These are phyloP conservation scores for Elaeis oleifera DNA, from an alignment of 202 grass and related monocot species.

Conservation along the genomic window DNA sequence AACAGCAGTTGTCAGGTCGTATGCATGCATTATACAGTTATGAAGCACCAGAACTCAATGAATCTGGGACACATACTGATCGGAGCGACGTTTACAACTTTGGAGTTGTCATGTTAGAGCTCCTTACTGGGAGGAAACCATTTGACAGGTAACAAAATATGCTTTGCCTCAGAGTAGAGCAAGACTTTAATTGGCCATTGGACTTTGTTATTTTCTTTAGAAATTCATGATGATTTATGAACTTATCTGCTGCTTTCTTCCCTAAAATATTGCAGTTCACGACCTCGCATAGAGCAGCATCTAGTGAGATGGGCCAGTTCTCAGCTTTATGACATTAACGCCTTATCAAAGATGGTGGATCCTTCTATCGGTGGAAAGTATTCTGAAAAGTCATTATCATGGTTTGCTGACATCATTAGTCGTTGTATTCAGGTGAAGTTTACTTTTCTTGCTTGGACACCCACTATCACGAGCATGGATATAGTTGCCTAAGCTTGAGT, in stretches of 20 bases:
- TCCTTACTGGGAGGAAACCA: slow-evolving; percentile 63
- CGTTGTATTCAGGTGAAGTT: slow-evolving; percentile 73
- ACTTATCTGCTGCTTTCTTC: background rate
- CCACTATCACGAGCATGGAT: no score
- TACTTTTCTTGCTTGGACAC: background rate
- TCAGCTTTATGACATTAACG: slow-evolving; percentile 76
- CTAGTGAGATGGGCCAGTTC: slow-evolving; percentile 86
- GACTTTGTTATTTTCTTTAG: no score
- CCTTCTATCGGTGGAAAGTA: slow-evolving; percentile 67
- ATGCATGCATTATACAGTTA: slow-evolving; percentile 28
- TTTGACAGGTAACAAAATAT: slow-evolving; percentile 45
- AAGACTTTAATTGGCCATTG: no score
- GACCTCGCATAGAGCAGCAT: slow-evolving; percentile 75
- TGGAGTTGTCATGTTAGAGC: slow-evolving; percentile 75
- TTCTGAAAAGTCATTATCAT: slow-evolving; percentile 69
- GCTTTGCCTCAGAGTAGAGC: no score
- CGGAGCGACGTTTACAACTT: slow-evolving; percentile 73
- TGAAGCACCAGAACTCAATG: slow-evolving; percentile 40
- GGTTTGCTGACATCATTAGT: slow-evolving; percentile 76
- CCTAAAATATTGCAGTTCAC: slow-evolving; percentile 39
- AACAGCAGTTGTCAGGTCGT: slow-evolving; percentile 19
- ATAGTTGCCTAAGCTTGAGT: no score
- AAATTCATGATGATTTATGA: background rate
- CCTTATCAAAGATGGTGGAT: slow-evolving; percentile 83
- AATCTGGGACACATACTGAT: slow-evolving; percentile 30